These are phyloP conservation scores for Closterium sp. DNA, from an alignment of 139 green algal genomes.

Conservation along the genomic window DNA sequence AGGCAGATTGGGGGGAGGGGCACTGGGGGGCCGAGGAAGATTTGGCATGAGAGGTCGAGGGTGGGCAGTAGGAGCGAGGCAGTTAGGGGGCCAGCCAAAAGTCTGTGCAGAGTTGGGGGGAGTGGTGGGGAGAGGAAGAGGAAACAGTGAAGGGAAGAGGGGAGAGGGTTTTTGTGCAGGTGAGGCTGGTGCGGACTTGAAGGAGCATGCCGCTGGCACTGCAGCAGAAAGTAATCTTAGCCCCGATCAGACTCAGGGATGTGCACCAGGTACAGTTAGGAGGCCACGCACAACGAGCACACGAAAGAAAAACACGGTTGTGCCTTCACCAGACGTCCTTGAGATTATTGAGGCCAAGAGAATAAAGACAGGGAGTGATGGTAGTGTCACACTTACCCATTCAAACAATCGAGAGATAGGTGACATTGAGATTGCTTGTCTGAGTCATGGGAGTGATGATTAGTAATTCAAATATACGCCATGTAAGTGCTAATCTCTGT, in stretches of 20 bases:
- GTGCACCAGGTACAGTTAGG: neutral
- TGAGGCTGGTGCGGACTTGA: neutral
- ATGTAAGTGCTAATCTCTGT: too few species aligned
- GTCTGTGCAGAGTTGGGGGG: neutral
- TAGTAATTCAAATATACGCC: neutral
- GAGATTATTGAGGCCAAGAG: neutral
- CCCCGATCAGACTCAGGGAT: neutral
- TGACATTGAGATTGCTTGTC: neutral
- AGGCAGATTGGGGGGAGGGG: neutral
- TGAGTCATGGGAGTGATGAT: neutral
- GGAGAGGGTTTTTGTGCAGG: neutral
- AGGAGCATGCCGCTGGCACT: neutral
- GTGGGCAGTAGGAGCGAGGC: neutral
- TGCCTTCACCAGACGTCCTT: neutral
- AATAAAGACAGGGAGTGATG: neutral
- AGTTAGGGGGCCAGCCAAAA: neutral
- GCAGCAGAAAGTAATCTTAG: neutral
- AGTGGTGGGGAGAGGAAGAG: neutral
- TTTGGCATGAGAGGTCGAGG: neutral
- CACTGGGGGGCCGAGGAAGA: neutral
- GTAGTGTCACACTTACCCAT: neutral
- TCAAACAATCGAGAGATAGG: neutral
- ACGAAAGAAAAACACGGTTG: neutral
- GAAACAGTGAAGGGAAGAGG: neutral
- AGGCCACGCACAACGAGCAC: neutral